phyloP scores from a whole-genome alignment of 345 rosid genomes.

The Eucalyptus viminalis region DNA sequence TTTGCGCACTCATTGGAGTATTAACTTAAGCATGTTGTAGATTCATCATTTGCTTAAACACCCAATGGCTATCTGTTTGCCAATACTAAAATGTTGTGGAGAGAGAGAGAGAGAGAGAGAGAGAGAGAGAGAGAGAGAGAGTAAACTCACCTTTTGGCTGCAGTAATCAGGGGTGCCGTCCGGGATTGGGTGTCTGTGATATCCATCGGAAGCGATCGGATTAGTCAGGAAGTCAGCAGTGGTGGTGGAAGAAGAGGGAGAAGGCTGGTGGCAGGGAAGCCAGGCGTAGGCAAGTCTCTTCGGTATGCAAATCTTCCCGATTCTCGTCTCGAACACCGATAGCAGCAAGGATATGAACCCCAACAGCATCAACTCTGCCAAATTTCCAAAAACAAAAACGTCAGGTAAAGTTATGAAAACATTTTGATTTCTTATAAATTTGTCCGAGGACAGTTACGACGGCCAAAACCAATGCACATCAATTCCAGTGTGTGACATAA shows the following conservation, averaged over 20 bases:
- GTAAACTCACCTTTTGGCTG: constrained; percentile 5
- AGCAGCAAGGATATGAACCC: constrained; percentile 77
- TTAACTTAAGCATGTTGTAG: neutral
- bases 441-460: neutral
- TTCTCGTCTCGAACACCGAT: constrained; percentile 40
- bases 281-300: constrained; percentile 23
- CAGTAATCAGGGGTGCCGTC: constrained; percentile 27
- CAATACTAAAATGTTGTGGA: neutral
- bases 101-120: too few species aligned
- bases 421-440: neutral
- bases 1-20: neutral
- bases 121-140: neutral
- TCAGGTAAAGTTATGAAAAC: neutral
- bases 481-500: neutral
- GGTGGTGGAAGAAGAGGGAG: neutral
- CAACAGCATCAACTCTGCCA: constrained; percentile 76
- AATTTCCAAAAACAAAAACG: neutral
- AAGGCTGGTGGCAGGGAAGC: constrained; percentile 40
- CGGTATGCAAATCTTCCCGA: constrained; percentile 40
- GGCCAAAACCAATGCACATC: neutral
- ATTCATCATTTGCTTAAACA: neutral
- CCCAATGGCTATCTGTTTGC: neutral
- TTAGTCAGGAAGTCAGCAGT: constrained; percentile 22
- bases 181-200: constrained; percentile 27
- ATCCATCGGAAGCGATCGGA: neutral